Evolutionary conservation across 1,284 basidiomycete species (phyloP).

Genomic region (Leccinum subfulvum): DNA sequence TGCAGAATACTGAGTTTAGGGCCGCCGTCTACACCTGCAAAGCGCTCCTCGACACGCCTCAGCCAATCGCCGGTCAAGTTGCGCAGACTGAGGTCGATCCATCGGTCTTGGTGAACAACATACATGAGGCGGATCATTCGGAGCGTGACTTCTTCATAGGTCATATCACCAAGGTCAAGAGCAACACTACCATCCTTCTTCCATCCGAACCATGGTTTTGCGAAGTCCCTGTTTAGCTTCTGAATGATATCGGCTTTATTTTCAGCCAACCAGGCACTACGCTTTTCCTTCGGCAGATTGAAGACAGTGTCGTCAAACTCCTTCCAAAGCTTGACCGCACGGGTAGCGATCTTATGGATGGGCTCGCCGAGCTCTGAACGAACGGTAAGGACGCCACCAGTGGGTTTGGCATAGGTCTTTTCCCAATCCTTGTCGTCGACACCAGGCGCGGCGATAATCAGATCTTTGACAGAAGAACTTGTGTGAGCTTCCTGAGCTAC

Average conservation of each 20-base stretch:
- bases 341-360: slow-evolving; percentile 98
- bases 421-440: slow-evolving; percentile 93
- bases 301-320: slow-evolving; percentile 98
- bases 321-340: slow-evolving; percentile 96
- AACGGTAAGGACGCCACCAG: slow-evolving; percentile 95
- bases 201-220: slow-evolving; percentile 95
- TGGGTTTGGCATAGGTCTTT: slow-evolving; percentile 91
- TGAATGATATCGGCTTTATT: slow-evolving; percentile 88
- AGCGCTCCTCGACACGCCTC: slow-evolving; percentile 93
- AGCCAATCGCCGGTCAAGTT: slow-evolving; percentile 98
- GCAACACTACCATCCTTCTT: slow-evolving; percentile 89
- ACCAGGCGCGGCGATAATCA: slow-evolving; percentile 93
- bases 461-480: slow-evolving; percentile 89
- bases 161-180: slow-evolving; percentile 92
- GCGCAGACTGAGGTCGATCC: slow-evolving; percentile 92
- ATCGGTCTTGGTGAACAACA: slow-evolving; percentile 86
- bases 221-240: slow-evolving; percentile 93
- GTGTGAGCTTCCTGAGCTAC: slow-evolving; percentile 98
- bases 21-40: slow-evolving; percentile 86
- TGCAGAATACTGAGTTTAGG: slow-evolving; percentile 87
- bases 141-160: slow-evolving; percentile 93
- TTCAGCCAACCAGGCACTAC: slow-evolving; percentile 82
- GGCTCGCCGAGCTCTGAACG: slow-evolving; percentile 98
- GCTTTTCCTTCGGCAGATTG: slow-evolving; percentile 93
- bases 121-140: slow-evolving; percentile 94